Evolutionary conservation across 495 filamentous ascomycete genomes (phyloP).

Genomic region (Aspergillus biplanus): DNA sequence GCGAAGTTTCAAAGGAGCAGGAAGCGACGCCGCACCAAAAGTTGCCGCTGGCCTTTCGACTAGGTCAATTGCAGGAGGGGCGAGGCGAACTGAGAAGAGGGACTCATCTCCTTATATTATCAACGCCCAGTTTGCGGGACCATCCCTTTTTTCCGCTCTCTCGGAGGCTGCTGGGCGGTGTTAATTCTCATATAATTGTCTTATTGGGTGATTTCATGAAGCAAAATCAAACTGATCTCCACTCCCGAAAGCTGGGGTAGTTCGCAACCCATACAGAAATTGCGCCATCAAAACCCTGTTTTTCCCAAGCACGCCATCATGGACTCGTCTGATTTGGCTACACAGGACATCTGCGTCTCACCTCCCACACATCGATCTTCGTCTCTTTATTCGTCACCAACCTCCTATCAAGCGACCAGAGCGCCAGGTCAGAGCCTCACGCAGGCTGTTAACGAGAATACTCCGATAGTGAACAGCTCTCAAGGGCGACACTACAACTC

Average conservation of each 20-base stretch:
- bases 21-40: background rate
- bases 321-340: constrained; percentile 40
- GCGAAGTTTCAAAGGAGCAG: background rate
- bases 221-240: constrained; percentile 12
- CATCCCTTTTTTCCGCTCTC: background rate
- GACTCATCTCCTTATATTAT: background rate
- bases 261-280: background rate
- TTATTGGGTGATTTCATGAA: constrained; percentile 5
- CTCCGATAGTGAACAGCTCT: constrained; percentile 37
- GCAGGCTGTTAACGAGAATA: constrained; percentile 35
- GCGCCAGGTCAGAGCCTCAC: constrained; percentile 20
- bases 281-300: constrained; percentile 17
- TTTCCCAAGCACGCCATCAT: constrained; percentile 45
- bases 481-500: constrained; percentile 41
- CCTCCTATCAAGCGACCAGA: constrained; percentile 19
- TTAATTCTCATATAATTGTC: constrained; percentile 3
- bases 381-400: constrained; percentile 32
- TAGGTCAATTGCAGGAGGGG: constrained; percentile 3
- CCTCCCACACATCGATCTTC: constrained; percentile 32
- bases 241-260: constrained; percentile 21
- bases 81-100: background rate
- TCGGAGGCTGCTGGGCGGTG: background rate
- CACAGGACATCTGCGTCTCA: constrained; percentile 22
- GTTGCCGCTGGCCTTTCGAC: background rate
- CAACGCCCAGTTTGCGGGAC: background rate